Evolutionary conservation across 2,329 filamentous ascomycete genomes (phyloP).

Genomic region (Coniella lustricola): DNA sequence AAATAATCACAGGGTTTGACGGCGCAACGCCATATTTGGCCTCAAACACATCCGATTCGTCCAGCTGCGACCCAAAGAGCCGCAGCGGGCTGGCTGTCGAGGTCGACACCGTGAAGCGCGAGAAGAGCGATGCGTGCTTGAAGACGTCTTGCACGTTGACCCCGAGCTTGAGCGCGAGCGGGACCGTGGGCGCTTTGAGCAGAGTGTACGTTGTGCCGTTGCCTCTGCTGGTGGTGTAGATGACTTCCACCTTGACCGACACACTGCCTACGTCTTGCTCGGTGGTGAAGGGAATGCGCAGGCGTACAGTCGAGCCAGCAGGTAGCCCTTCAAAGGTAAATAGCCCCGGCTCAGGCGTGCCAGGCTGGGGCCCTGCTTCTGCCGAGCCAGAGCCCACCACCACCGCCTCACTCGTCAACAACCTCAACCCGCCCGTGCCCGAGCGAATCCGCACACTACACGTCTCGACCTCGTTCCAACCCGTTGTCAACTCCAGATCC

Average conservation of each 20-base stretch:
- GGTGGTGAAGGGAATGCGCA: constrained; percentile 74
- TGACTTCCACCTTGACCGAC: constrained; percentile 66
- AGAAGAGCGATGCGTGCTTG: constrained; percentile 75
- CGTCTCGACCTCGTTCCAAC: constrained; percentile 61
- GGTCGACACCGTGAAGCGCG: constrained; percentile 84
- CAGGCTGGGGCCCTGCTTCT: constrained; percentile 38
- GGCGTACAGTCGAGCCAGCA: constrained; percentile 39
- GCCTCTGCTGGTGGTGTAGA: constrained; percentile 63
- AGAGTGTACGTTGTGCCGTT: constrained; percentile 46
- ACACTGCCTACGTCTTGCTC: constrained; percentile 70
- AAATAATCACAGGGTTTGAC: constrained; percentile 54
- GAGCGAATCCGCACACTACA: constrained; percentile 57
- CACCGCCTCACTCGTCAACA: constrained; percentile 54
- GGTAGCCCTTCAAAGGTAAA: constrained; percentile 44
- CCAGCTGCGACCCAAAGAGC: constrained; percentile 62
- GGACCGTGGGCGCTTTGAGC: constrained; percentile 54
- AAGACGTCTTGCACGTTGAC: constrained; percentile 97
- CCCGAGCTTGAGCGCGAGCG: constrained; percentile 73
- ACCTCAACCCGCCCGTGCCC: constrained; percentile 57
- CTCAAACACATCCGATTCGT: constrained; percentile 62
- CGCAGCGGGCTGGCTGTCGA: constrained; percentile 68
- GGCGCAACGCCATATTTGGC: constrained; percentile 53
- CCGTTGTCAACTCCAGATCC: constrained; percentile 65
- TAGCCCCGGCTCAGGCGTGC: constrained; percentile 40
- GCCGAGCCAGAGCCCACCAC: constrained; percentile 34